A percentile compares a stretch with the other conserved stretches of the same genome.
Conservation (phyloP, 805 yeast species). For the Zygoascus bituminiphila region DNA sequence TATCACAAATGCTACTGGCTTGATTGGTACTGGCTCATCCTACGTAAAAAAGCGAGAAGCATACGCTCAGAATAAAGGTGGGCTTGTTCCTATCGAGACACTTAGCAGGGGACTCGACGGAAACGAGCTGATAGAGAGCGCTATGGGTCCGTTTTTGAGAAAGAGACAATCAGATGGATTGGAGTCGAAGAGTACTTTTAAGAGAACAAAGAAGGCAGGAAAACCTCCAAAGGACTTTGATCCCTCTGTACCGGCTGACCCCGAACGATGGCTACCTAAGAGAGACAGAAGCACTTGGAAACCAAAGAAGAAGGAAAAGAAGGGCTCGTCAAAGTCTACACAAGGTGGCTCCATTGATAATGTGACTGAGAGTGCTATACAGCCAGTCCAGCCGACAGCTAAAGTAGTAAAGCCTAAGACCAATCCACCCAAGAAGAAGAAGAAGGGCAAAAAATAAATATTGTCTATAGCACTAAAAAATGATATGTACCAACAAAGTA, state of each 20-base stretch:
- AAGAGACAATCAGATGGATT: slow-evolving; percentile 15
- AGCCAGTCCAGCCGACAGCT: slow-evolving; percentile 7
- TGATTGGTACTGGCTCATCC: slow-evolving; percentile 18
- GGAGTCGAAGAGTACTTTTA: slow-evolving; percentile 24
- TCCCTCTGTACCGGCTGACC: slow-evolving; percentile 37
- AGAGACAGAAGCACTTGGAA: slow-evolving; percentile 78
- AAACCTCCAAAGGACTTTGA: slow-evolving; percentile 38
- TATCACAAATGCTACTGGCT: slow-evolving; percentile 11
- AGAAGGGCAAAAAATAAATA: slow-evolving; percentile 27
- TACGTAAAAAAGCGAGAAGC: background rate
- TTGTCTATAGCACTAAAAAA: background rate
- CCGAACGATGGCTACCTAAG: slow-evolving; percentile 88
- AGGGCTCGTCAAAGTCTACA: slow-evolving; percentile 36
- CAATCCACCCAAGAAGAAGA: slow-evolving; percentile 25
- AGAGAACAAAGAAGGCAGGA: slow-evolving; percentile 24
- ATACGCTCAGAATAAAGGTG: background rate
- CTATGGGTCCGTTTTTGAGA: slow-evolving; percentile 23
- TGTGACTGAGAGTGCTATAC: slow-evolving; percentile 14
- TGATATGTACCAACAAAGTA: background rate
- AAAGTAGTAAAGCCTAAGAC: slow-evolving; percentile 6
- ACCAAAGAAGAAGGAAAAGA: slow-evolving; percentile 62
- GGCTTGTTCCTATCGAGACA: slow-evolving; percentile 10
- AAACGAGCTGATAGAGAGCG: slow-evolving; percentile 15
- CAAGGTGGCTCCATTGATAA: slow-evolving; percentile 52
- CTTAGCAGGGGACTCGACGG: slow-evolving; percentile 23